These are phyloP conservation scores for Mallotus nudiflorus DNA, from an alignment of 345 rosid genomes.

Conservation along the genomic window DNA sequence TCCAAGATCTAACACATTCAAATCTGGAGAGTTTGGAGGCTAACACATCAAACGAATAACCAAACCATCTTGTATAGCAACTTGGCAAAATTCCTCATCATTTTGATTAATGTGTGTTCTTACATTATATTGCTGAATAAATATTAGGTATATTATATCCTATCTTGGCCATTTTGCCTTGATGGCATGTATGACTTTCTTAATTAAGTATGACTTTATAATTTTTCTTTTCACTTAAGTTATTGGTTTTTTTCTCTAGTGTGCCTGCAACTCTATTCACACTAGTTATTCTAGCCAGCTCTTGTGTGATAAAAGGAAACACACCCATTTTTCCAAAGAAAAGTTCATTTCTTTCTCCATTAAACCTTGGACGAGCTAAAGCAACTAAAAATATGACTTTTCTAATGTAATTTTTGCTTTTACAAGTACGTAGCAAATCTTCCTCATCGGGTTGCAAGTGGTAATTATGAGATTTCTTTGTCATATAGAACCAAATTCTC, in stretches of 20 bases:
- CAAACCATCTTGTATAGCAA: neutral
- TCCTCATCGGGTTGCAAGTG: neutral
- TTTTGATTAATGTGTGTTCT: neutral
- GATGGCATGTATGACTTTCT: neutral
- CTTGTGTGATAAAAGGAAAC: neutral
- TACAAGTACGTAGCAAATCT: neutral
- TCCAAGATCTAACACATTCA: neutral
- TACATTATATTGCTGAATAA: neutral
- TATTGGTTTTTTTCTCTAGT: neutral
- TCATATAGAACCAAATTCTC: constrained; percentile 14
- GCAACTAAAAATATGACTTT: no score
- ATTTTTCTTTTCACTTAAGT: neutral
- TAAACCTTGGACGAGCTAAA: neutral
- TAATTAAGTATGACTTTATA: neutral
- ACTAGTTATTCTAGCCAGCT: neutral
- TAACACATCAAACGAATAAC: neutral
- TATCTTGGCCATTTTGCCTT: neutral
- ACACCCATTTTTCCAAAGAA: neutral
- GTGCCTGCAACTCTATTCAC: neutral
- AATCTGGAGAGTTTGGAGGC: neutral
- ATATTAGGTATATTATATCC: neutral
- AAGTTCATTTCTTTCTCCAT: neutral
- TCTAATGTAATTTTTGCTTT: neutral
- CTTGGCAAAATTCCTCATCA: no score
- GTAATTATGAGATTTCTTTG: neutral